Conservation (phyloP, 2,329 filamentous ascomycete genomes). For the Aureobasidium leucospermi region DNA sequence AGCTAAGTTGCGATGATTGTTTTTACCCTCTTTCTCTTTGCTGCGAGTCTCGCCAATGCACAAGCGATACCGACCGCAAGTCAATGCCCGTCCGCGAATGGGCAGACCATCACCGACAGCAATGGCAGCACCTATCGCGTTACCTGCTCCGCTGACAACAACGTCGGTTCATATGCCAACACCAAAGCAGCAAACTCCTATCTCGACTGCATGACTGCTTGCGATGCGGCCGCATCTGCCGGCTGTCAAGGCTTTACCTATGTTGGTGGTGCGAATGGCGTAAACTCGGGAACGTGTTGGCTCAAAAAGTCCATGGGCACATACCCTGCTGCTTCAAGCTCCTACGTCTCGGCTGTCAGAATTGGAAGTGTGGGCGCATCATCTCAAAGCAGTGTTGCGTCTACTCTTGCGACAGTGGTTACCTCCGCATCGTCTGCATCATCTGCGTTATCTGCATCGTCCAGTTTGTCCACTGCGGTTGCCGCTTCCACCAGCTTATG, state of each 20-base stretch:
- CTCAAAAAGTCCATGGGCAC: slow-evolving; percentile 18
- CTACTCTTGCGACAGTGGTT: neutral
- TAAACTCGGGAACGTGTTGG: slow-evolving; percentile 19
- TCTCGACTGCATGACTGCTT: slow-evolving; percentile 17
- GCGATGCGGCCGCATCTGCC: slow-evolving; percentile 11
- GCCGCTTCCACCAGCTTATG: neutral
- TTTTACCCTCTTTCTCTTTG: neutral
- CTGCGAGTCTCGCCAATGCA: neutral
- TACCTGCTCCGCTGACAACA: slow-evolving; percentile 14
- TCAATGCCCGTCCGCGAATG: slow-evolving; percentile 20
- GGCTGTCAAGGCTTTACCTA: slow-evolving; percentile 17
- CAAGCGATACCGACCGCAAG: slow-evolving; percentile 6
- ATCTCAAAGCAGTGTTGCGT: slow-evolving; percentile 13
- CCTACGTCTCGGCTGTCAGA: slow-evolving; percentile 13
- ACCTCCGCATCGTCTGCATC: slow-evolving; percentile 10
- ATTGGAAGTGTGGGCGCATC: neutral
- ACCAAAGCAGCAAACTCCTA: slow-evolving; percentile 14
- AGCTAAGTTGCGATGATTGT: neutral
- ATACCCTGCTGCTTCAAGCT: slow-evolving; percentile 10
- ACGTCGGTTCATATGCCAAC: slow-evolving; percentile 13
- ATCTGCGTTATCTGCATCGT: slow-evolving; percentile 15
- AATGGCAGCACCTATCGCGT: slow-evolving; percentile 13
- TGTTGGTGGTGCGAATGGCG: slow-evolving; percentile 18
- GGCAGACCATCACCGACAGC: slow-evolving; percentile 18
- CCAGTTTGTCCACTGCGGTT: neutral